Base-by-base conservation (phyloP, 2,329 filamentous ascomycete genomes). In the Fusarium goolgardi region DNA sequence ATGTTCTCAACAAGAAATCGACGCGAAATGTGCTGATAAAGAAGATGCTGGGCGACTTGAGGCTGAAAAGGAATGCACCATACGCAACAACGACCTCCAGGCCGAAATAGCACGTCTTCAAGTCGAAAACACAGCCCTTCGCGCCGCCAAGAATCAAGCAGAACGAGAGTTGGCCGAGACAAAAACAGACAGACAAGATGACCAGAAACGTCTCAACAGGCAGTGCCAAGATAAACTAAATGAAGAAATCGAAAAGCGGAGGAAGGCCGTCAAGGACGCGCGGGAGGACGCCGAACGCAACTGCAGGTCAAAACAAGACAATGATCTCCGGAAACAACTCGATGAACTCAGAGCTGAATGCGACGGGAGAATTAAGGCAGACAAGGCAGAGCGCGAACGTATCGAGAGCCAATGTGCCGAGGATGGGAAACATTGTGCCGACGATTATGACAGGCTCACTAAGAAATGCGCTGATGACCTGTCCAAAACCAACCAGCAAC, bases 351-450 rank as follows among this genome's bases (percentile, higher is more conserved):
- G 44, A 34, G 18, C 11, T 23, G 13, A 40, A 40, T 51, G 34
- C 15, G n/a, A 27, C n/a, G n/a, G 15, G 1, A 51, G 27, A 10
- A 4, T 4, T 3, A 51, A 40, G 2, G 15, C 25, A 2, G 47
- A 40, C 2, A 29, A 51, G 47, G 34, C 6, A 18, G 47, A 51
- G 34, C 34, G 47, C 4, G 47, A 51, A 11, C 34, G 21, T 29
- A 51, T 51, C n/a, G 47, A 51, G 34, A 40, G 25, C 34, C 47
- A 51, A 23, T 52, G 49, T 40, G n/a, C 49, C 13, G 34, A 51
- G 6, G 23, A 51, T 31, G n/a, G n/a, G 3, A 51, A 40, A 4
- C 35, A 35, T 4, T 31, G n/a, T 31, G n/a, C 35, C n/a, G 49
- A 52, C n/a, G 25, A 10, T n/a, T 9, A 31, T 23, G 20, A 31